A percentile compares a stretch with the other conserved stretches of the same genome.
These are phyloP conservation scores for Penicilliopsis zonata DNA, from an alignment of 495 filamentous ascomycete species.

Conservation along the genomic window DNA sequence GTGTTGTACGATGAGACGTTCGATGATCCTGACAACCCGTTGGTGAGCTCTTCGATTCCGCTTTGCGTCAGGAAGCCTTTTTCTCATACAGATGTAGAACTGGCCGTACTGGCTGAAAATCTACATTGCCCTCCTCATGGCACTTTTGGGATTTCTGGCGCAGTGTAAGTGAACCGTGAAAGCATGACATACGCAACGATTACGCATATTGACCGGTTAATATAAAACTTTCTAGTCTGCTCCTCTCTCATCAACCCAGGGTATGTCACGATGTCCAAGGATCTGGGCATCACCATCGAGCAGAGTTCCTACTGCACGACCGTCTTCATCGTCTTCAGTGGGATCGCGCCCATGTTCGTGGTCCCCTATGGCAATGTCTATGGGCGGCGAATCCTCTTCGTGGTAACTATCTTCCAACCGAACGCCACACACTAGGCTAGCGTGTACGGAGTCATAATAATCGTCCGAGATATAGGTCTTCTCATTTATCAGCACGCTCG, in stretches of 20 bases:
- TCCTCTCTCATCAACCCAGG: background rate
- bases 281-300: background rate
- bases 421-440: too few species aligned
- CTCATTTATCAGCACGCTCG: conserved; percentile 18
- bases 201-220: background rate
- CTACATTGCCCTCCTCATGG: background rate
- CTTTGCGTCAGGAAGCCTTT: too few species aligned
- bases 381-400: conserved; percentile 22
- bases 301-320: background rate
- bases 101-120: conserved; percentile 1
- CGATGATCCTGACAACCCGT: too few species aligned
- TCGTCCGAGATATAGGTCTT: too few species aligned
- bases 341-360: conserved; percentile 13
- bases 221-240: background rate
- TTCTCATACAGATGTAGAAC: too few species aligned
- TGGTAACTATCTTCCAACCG: too few species aligned
- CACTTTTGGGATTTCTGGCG: background rate
- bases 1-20: too few species aligned
- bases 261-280: background rate
- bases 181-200: background rate
- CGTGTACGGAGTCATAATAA: too few species aligned
- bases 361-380: conserved; percentile 17
- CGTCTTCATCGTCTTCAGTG: conserved; percentile 2
- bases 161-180: background rate
- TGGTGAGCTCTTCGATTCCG: too few species aligned